These are phyloP conservation scores for Hortiboletus campestris DNA, from an alignment of 768 basidiomycete species.

Conservation along the genomic window DNA sequence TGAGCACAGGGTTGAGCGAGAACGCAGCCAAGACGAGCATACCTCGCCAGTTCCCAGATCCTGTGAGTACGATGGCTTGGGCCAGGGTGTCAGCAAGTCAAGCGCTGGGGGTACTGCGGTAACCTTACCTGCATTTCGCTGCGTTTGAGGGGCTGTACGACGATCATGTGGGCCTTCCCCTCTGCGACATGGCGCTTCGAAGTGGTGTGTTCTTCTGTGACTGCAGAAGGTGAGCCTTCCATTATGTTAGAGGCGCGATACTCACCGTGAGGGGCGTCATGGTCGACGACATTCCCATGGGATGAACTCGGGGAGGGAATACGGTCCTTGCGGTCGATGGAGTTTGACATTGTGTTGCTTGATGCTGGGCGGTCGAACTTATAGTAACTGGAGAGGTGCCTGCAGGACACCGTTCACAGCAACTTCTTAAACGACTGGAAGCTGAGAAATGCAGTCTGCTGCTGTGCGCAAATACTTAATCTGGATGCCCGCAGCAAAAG, in stretches of 20 bases:
- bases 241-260: conserved; percentile 2
- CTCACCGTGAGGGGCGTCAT: conserved; percentile 63
- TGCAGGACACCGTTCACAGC: conserved; percentile 1
- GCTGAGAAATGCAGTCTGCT: not conserved
- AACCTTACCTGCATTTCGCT: conserved; percentile 79
- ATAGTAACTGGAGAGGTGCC: conserved; percentile 8
- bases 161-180: conserved; percentile 51
- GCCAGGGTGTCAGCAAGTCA: conserved; percentile 4
- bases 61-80: conserved; percentile 87
- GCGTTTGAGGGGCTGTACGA: conserved; percentile 81
- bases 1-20: not conserved
- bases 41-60: conserved; percentile 73
- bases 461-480: not conserved
- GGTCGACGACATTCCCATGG: conserved; percentile 69
- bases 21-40: conserved; percentile 2
- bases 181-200: conserved; percentile 32
- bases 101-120: not conserved
- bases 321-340: conserved; percentile 52
- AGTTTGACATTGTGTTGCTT: conserved; percentile 23
- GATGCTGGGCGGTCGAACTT: conserved; percentile 5
- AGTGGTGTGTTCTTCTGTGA: conserved; percentile 56
- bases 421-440: not conserved
- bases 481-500: conserved; percentile 1
- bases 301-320: conserved; percentile 39
- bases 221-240: conserved; percentile 36